A percentile compares a stretch with the other conserved stretches of the same genome.
These are phyloP conservation scores for Cryptosporidium tyzzeri DNA, from an alignment of 169 alveolate species.

Conservation along the genomic window DNA sequence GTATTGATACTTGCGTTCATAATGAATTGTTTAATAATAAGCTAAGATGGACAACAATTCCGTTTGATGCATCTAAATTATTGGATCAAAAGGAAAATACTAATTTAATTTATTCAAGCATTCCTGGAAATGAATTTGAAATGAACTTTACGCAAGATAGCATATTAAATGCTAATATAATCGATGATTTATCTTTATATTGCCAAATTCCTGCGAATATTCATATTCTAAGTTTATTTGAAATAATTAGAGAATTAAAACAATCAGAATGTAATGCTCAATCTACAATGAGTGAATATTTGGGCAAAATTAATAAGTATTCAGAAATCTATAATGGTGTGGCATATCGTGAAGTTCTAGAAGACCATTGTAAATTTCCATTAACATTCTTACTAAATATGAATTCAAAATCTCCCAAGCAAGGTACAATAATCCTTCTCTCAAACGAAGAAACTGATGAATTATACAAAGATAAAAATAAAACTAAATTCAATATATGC, in stretches of 20 bases:
- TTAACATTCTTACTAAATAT: constrained; percentile 32
- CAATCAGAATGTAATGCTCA: background rate
- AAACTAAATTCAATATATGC: background rate
- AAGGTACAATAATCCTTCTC: constrained; percentile 23
- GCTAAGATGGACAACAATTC: constrained; percentile 46
- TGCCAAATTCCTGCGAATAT: constrained; percentile 69
- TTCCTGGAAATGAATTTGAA: background rate
- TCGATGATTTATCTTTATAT: constrained; percentile 40
- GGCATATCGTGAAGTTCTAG: constrained; percentile 29
- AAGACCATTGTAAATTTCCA: constrained; percentile 47
- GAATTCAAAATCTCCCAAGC: background rate
- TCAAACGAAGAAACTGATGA: constrained; percentile 23
- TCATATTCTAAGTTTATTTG: constrained; percentile 32
- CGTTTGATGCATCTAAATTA: constrained; percentile 36
- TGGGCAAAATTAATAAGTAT: constrained; percentile 33
- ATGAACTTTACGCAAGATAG: background rate
- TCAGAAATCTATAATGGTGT: constrained; percentile 57
- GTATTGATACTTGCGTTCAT: constrained; percentile 38
- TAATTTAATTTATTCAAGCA: background rate
- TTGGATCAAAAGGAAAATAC: background rate
- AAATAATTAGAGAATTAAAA: constrained; percentile 47
- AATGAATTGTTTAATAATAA: constrained; percentile 31
- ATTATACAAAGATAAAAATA: background rate
- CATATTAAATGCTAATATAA: constrained; percentile 9
- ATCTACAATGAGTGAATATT: constrained; percentile 44